phyloP scores from a whole-genome alignment of 2,329 filamentous ascomycete species.

The Grosmannia serpens region DNA sequence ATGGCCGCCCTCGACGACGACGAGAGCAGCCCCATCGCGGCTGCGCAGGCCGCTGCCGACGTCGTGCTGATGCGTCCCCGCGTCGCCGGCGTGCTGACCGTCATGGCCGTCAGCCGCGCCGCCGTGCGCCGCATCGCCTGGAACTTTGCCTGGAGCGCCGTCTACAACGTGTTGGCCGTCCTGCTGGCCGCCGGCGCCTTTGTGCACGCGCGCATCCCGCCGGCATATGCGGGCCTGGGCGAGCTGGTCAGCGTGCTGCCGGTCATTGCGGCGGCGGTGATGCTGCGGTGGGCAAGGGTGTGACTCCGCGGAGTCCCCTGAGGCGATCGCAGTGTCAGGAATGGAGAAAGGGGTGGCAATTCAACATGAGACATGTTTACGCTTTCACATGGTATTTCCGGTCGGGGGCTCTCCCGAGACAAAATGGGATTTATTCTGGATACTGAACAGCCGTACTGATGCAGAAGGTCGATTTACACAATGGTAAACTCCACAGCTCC shows the following conservation, averaged over 20 bases:
- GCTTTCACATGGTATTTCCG: too few relatives aligned
- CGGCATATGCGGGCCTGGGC: slow-evolving; percentile 55
- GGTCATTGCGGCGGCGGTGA: slow-evolving; percentile 47
- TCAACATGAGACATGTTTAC: too few relatives aligned
- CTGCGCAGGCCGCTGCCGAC: slow-evolving; percentile 57
- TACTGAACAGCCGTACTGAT: too few relatives aligned
- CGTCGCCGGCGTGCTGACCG: slow-evolving; percentile 43
- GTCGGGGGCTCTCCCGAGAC: too few relatives aligned
- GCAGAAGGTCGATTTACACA: too few relatives aligned
- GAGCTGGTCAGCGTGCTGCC: slow-evolving; percentile 66
- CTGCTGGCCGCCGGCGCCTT: slow-evolving; percentile 56
- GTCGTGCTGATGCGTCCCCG: slow-evolving; percentile 51
- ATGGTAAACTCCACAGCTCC: too few relatives aligned
- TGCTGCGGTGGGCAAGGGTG: slow-evolving; percentile 27
- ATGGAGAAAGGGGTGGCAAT: too few relatives aligned
- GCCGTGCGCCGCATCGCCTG: slow-evolving; percentile 42
- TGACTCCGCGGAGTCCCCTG: too few relatives aligned
- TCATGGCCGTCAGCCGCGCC: slow-evolving; percentile 41
- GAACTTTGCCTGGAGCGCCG: slow-evolving; percentile 59
- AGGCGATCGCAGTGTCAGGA: too few relatives aligned
- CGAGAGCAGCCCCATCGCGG: slow-evolving; percentile 34
- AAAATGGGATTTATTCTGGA: too few relatives aligned
- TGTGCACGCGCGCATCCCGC: slow-evolving; percentile 32
- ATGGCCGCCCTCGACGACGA: slow-evolving; percentile 35
- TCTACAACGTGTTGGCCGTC: slow-evolving; percentile 61